Conservation (phyloP, 768 basidiomycete genomes). For the Pisolithus tinctorius region DNA sequence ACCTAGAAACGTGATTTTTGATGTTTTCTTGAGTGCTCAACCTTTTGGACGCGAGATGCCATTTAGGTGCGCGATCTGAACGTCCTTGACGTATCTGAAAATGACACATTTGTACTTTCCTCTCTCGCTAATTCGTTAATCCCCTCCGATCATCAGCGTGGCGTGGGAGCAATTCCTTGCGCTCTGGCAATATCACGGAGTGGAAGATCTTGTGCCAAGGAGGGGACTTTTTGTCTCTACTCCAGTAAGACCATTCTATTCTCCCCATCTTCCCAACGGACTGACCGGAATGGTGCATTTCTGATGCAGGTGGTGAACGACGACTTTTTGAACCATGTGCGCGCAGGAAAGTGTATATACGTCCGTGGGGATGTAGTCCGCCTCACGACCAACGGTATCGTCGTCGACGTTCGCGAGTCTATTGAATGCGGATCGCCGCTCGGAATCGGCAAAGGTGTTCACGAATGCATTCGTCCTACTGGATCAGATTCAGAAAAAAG, state of each 20-base stretch:
- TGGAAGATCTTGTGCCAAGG: slow-evolving; percentile 38
- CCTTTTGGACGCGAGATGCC: slow-evolving; percentile 51
- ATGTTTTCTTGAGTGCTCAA: slow-evolving; percentile 41
- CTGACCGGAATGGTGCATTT: neutral
- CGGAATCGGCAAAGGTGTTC: neutral
- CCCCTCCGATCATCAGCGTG: slow-evolving; percentile 25
- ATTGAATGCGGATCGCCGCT: slow-evolving; percentile 1
- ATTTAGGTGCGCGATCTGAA: slow-evolving; percentile 27
- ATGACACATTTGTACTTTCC: neutral
- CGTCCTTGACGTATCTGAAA: neutral
- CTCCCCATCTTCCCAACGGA: neutral
- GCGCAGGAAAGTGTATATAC: slow-evolving; percentile 36
- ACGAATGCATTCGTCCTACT: neutral
- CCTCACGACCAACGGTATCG: slow-evolving; percentile 32
- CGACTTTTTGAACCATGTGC: slow-evolving; percentile 41
- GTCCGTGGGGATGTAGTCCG: slow-evolving; percentile 40
- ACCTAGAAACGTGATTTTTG: slow-evolving; percentile 37
- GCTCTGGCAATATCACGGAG: slow-evolving; percentile 37
- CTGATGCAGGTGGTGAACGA: slow-evolving; percentile 42
- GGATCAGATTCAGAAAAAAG: neutral
- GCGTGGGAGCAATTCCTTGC: slow-evolving; percentile 41
- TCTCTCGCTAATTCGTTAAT: neutral
- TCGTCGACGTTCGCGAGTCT: slow-evolving; percentile 32
- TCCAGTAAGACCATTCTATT: slow-evolving; percentile 23
- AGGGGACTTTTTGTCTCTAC: slow-evolving; percentile 43